A percentile compares a stretch with the other conserved stretches of the same genome.
Evolutionary conservation across 2,329 filamentous ascomycete genomes (phyloP).

Genomic region (Bimuria novae-zelandiae): DNA sequence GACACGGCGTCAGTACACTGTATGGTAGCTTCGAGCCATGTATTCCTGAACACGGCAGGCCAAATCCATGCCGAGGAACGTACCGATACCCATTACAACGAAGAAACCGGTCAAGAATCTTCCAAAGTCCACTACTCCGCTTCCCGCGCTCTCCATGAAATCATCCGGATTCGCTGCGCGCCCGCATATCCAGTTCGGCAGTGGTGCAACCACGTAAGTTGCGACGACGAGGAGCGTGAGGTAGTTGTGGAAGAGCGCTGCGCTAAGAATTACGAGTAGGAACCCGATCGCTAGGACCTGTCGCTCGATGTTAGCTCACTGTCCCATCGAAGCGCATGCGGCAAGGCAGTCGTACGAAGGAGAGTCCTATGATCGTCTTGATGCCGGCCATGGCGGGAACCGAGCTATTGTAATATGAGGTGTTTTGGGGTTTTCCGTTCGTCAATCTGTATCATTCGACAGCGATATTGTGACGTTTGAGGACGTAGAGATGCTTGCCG

Average conservation of each 20-base stretch:
- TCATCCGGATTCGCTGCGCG: conserved; percentile 92
- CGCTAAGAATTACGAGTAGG: conserved; percentile 97
- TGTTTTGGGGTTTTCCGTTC: not conserved
- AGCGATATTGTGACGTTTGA: not conserved
- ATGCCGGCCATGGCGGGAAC: conserved; percentile 73
- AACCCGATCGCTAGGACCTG: conserved; percentile 95
- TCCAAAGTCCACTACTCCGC: conserved; percentile 87
- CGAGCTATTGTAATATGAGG: not conserved
- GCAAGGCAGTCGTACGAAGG: conserved; percentile 71
- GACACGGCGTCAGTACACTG: conserved; percentile 23
- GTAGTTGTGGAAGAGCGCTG: conserved; percentile 93
- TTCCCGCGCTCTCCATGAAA: conserved; percentile 85
- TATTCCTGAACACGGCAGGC: no score
- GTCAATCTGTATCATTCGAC: not conserved
- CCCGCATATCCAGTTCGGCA: conserved; percentile 95
- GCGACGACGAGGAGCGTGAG: conserved; percentile 93
- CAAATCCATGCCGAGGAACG: conserved; percentile 38
- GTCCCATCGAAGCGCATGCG: not conserved
- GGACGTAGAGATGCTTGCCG: not conserved
- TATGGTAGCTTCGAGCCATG: no score
- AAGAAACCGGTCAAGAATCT: conserved; percentile 94
- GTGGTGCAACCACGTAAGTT: conserved; percentile 89
- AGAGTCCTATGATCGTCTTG: conserved; percentile 98
- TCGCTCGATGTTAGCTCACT: conserved; percentile 8
- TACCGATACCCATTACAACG: conserved; percentile 96